Evolutionary conservation across 495 filamentous ascomycete genomes (phyloP).

Genomic region (Aspergillus taichungensis): DNA sequence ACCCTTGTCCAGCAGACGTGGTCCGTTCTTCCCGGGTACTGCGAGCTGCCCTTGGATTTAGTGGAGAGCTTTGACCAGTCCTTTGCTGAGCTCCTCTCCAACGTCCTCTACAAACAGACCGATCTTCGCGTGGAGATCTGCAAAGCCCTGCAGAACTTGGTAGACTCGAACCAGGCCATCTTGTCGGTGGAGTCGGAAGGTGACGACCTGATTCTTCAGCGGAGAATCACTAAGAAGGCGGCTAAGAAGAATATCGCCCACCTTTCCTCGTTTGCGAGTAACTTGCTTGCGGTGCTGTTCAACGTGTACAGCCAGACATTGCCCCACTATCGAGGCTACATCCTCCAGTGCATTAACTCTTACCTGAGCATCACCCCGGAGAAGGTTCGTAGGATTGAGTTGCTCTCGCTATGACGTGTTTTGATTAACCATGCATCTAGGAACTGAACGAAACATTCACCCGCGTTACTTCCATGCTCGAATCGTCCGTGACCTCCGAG

Average conservation of each 20-base stretch:
- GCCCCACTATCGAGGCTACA: slow-evolving; percentile 80
- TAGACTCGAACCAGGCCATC: slow-evolving; percentile 84
- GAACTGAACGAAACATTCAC: slow-evolving; percentile 82
- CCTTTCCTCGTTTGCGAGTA: slow-evolving; percentile 68
- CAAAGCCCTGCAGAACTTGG: slow-evolving; percentile 69
- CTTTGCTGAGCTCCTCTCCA: slow-evolving; percentile 89
- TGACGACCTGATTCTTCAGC: slow-evolving; percentile 61
- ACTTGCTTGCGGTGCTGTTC: slow-evolving; percentile 88
- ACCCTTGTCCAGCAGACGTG: slow-evolving; percentile 93
- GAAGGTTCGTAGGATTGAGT: slow-evolving; percentile 28
- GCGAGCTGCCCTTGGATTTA: slow-evolving; percentile 79
- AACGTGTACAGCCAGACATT: slow-evolving; percentile 96
- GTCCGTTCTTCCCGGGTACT: slow-evolving; percentile 91
- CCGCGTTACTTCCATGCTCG: slow-evolving; percentile 75
- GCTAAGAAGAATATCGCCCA: slow-evolving; percentile 73
- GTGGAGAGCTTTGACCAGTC: slow-evolving; percentile 66
- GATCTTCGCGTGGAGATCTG: slow-evolving; percentile 82
- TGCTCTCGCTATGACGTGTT: neutral
- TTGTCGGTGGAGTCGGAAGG: slow-evolving; percentile 48
- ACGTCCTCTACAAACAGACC: slow-evolving; percentile 84
- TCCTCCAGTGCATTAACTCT: slow-evolving; percentile 87
- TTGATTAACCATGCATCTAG: slow-evolving; percentile 20
- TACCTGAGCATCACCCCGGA: slow-evolving; percentile 81
- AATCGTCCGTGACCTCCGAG: slow-evolving; percentile 50
- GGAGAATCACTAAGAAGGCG: slow-evolving; percentile 61